Evolutionary conservation across 148 eudicot genomes (phyloP), one percentile per base, ranked within the genome.

Genomic region (Polygonum aviculare): DNA sequence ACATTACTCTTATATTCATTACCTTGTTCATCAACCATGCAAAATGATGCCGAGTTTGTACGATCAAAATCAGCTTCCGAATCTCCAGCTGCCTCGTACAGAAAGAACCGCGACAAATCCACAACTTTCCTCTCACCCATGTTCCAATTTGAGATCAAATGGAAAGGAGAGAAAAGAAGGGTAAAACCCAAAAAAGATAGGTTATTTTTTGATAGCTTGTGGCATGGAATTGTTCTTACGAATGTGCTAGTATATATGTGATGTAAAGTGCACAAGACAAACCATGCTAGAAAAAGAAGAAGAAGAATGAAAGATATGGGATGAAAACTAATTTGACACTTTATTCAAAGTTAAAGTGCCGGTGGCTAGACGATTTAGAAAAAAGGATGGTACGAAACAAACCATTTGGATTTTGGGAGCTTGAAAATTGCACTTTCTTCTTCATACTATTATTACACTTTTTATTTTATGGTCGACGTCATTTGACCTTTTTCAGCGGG

Each of bases 51-150:
- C 67, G 26, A 59, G 11, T 26, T 59, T 52, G 59, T 3, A 21
- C 77, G 74, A 69, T 82, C 85, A 80, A 84, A 81, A 78, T 85
- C 85, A 0, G 82, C 83, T 60, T 92, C 97, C 0, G 97, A 92
- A 75, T 92, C 97, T 15, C 87, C 97, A 12, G 79, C 82, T n/a
- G 88, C 87, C 80, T 92, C 97, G 55, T 86, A 77, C 2, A 86
- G 76, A 77, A 90, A 76, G 83, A 79, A 90, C 48, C 81, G 74
- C 45, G 91, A 83, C 2, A 87, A 72, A 80, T 92, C 91, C 60
- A 86, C 75, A 9, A 77, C n/a, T 33, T 57, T 76, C 57, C 60
- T 84, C 51, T 72, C 72, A 14, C 45, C 16, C 72, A 67, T 67
- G 4, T 10, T 26, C 5, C 38, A 26, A 60, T 60, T 60, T 60